These are phyloP conservation scores for Diaporthe amygdali DNA, from an alignment of 2,329 filamentous ascomycete genomes.

Conservation along the genomic window DNA sequence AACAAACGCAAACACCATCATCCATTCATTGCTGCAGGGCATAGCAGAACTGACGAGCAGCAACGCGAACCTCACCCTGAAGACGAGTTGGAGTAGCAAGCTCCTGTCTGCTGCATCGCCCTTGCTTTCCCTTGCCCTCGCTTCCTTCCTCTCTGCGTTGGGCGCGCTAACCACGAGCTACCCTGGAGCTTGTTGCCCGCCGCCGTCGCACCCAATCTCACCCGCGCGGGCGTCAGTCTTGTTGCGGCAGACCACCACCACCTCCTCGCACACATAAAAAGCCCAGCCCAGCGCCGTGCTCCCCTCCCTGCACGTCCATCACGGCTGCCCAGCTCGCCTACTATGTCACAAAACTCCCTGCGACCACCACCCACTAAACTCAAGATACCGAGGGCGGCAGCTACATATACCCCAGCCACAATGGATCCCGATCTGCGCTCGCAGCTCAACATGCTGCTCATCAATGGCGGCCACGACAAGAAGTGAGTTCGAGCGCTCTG, in stretches of 20 bases:
- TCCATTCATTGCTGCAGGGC: neutral
- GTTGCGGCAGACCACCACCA: neutral
- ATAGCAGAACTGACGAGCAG: neutral
- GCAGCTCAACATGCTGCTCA: conserved; percentile 63
- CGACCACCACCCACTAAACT: conserved; percentile 55
- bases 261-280: conserved; percentile 4
- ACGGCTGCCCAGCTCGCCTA: conserved; percentile 18
- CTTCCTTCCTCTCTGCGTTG: neutral
- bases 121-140: neutral
- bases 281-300: conserved; percentile 6
- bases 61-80: neutral
- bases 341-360: conserved; percentile 28
- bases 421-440: conserved; percentile 67
- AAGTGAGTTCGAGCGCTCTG: conserved; percentile 49
- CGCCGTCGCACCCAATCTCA: conserved; percentile 1
- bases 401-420: conserved; percentile 64
- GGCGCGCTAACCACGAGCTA: conserved; percentile 12
- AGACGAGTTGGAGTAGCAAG: neutral
- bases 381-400: conserved; percentile 64
- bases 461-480: conserved; percentile 63
- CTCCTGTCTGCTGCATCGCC: neutral
- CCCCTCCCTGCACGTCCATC: conserved; percentile 15
- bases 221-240: neutral
- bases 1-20: neutral
- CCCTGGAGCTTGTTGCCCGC: conserved; percentile 8